Conservation (phyloP, 2,329 filamentous ascomycete genomes). For the Lanzia echinophila region DNA sequence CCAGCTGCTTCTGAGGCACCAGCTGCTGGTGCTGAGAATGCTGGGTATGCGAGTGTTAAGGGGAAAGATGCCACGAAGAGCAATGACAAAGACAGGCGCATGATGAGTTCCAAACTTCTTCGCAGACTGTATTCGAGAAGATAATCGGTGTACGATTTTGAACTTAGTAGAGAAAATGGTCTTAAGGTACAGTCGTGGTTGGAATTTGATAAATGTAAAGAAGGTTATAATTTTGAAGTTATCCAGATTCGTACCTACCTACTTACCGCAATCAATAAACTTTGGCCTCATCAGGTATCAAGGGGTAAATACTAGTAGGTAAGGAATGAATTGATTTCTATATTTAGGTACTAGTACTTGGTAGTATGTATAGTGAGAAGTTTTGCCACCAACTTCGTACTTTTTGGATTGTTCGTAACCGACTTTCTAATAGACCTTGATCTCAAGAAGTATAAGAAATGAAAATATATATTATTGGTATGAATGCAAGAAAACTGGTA, state of each 20-base stretch:
- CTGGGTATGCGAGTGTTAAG: slow-evolving; percentile 26
- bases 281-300: neutral
- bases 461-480: too few relatives aligned
- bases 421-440: too few relatives aligned
- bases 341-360: too few relatives aligned
- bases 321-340: neutral
- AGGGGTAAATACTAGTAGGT: neutral
- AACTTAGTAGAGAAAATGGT: neutral
- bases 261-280: neutral
- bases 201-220: neutral
- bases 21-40: slow-evolving; percentile 46
- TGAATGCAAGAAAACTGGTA: too few relatives aligned
- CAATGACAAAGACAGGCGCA: slow-evolving; percentile 19
- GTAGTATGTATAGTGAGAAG: too few relatives aligned
- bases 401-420: too few relatives aligned
- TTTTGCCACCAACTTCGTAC: too few relatives aligned
- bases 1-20: slow-evolving; percentile 45
- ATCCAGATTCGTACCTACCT: neutral
- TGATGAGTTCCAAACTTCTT: slow-evolving; percentile 8
- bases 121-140: neutral
- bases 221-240: neutral
- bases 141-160: neutral
- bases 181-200: neutral
- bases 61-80: slow-evolving; percentile 19
- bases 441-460: too few relatives aligned